Evolutionary conservation across 2,329 filamentous ascomycete species (phyloP).

Genomic region (Botrytis medusae): DNA sequence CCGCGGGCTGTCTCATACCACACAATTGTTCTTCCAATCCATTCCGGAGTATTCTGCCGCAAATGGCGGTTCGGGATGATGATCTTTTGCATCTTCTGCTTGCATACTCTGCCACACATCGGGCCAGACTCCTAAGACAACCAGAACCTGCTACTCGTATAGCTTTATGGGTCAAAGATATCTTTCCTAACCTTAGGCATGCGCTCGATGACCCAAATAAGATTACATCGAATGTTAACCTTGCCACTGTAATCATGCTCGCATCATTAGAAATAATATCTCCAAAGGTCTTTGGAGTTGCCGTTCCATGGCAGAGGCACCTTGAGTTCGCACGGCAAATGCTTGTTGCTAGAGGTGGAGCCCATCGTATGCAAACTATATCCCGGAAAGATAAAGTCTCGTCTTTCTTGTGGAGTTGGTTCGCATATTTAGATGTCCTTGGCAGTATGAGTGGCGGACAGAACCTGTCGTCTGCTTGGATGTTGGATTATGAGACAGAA

Average conservation of each 20-base stretch:
- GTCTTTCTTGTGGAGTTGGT: slow-evolving; percentile 78
- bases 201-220: slow-evolving; percentile 61
- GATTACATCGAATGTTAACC: slow-evolving; percentile 68
- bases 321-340: slow-evolving; percentile 73
- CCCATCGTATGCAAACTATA: slow-evolving; percentile 49
- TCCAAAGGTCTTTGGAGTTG: slow-evolving; percentile 76
- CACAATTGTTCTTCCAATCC: slow-evolving; percentile 55
- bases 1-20: slow-evolving; percentile 60
- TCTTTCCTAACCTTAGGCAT: slow-evolving; percentile 69
- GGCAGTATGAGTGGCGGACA: slow-evolving; percentile 65
- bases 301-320: slow-evolving; percentile 78
- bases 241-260: slow-evolving; percentile 83
- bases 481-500: slow-evolving; percentile 49
- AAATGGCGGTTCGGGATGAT: slow-evolving; percentile 66
- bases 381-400: slow-evolving; percentile 58
- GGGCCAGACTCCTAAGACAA: slow-evolving; percentile 71
- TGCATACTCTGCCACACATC: slow-evolving; percentile 81
- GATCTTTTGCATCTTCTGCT: slow-evolving; percentile 76
- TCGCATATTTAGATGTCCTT: slow-evolving; percentile 79
- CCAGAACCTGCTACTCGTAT: slow-evolving; percentile 75
- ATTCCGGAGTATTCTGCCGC: slow-evolving; percentile 50
- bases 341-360: slow-evolving; percentile 64
- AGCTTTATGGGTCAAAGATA: slow-evolving; percentile 75
- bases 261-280: slow-evolving; percentile 81
- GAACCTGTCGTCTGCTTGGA: slow-evolving; percentile 33